Evolutionary conservation across 2,329 filamentous ascomycete species (phyloP).

Genomic region (Leptographium lundbergii): DNA sequence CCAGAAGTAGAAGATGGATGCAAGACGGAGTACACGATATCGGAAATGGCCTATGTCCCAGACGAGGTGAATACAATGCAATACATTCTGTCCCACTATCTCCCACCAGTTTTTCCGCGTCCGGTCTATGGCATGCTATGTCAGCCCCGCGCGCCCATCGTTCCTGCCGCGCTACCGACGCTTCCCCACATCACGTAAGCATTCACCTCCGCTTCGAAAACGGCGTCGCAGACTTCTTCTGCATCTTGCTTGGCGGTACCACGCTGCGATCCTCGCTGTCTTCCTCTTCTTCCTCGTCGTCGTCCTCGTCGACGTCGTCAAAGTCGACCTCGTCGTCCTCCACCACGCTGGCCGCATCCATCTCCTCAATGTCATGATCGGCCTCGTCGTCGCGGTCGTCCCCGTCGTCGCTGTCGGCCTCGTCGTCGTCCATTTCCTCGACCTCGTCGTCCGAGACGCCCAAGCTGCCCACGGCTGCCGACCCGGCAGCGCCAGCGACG

Average conservation of each 20-base stretch:
- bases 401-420: conserved; percentile 82
- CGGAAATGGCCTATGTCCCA: not conserved
- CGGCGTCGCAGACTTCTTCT: conserved; percentile 17
- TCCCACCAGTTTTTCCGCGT: too few species aligned
- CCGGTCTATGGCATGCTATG: too few species aligned
- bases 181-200: not conserved
- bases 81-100: not conserved
- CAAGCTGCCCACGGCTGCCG: conserved; percentile 13
- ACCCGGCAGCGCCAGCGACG: conserved; percentile 16
- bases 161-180: not conserved
- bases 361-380: not conserved
- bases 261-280: not conserved
- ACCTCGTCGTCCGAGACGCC: conserved; percentile 11
- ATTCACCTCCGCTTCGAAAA: conserved; percentile 19
- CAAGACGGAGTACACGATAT: not conserved
- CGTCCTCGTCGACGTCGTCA: conserved; percentile 73
- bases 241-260: conserved; percentile 21
- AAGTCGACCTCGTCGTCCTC: conserved; percentile 45
- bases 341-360: conserved; percentile 8
- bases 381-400: conserved; percentile 77
- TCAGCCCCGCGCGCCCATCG: too few species aligned
- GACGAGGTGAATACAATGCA: not conserved
- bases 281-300: conserved; percentile 1
- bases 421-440: conserved; percentile 54
- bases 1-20: not conserved